Base-by-base conservation (phyloP, 1,139 yeast genomes). In the Ogataea hybrid region DNA sequence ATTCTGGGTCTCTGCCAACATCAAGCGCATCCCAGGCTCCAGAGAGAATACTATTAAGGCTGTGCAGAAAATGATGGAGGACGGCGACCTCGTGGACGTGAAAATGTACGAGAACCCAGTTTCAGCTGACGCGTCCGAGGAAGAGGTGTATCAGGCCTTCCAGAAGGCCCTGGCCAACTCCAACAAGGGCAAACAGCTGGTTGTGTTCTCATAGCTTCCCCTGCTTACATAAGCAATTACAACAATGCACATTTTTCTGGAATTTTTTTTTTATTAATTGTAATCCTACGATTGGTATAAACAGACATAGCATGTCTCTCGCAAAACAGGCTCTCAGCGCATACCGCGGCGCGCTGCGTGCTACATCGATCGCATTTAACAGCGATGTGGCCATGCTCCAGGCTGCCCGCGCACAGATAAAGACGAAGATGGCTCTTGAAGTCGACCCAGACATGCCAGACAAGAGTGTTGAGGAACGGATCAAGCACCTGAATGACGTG, bases 1-100 rank as follows among this genome's bases (percentile, higher is more conserved):
- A 0, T 92, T 85, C 68, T 92, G 99, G 98, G 81, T 92, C 43
- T 86, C 97, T 9, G 81, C 75, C 37, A 83, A 86, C 69, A 76
- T 83, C 52, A 79, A 81, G 57, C 65, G 73, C 44, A 71, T 86
- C 56, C 83, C 84, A 2, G 75, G 72, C n/a, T n/a, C n/a, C n/a
- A n/a, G n/a, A n/a, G n/a, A n/a, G n/a, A n/a, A n/a, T n/a, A n/a
- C n/a, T n/a, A n/a, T n/a, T n/a, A n/a, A n/a, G n/a, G n/a, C n/a
- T n/a, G n/a, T n/a, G n/a, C n/a, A n/a, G n/a, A n/a, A n/a, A n/a
- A n/a, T n/a, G n/a, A n/a, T n/a, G n/a, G n/a, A n/a, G n/a, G n/a
- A n/a, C n/a, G n/a, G n/a, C n/a, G n/a, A n/a, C n/a, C n/a, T n/a
- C n/a, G n/a, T n/a, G n/a, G n/a, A n/a, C n/a, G n/a, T n/a, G n/a